Evolutionary conservation across 208 protist species (phyloP).

Genomic region (Balamuthia mandrillaris): DNA sequence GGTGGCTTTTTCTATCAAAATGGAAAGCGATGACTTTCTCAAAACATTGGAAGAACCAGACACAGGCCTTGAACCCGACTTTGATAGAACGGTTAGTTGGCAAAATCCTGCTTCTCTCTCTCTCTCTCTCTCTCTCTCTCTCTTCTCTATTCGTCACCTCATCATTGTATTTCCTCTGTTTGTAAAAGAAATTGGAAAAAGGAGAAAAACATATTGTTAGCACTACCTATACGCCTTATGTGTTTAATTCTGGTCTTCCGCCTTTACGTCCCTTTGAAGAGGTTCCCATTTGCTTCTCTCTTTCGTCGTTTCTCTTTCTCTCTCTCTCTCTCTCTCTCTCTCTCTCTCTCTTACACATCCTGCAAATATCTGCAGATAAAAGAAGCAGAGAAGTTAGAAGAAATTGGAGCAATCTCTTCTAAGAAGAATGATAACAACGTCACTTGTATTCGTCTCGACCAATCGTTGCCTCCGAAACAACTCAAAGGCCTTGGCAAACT

Average conservation of each 20-base stretch:
- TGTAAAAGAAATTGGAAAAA: conserved; percentile 19
- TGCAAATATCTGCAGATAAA: background rate
- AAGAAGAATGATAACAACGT: conserved; percentile 9
- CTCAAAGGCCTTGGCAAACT: conserved; percentile 1
- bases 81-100: background rate
- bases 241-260: background rate
- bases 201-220: background rate
- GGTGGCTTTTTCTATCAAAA: background rate
- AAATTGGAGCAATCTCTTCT: background rate
- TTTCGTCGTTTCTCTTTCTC: background rate
- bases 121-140: background rate
- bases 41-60: background rate
- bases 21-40: background rate
- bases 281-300: background rate
- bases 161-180: background rate
- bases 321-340: background rate
- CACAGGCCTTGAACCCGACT: background rate
- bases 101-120: background rate
- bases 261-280: background rate
- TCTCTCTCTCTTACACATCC: background rate
- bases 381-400: conserved; percentile 10
- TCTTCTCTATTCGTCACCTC: background rate
- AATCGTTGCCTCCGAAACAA: background rate
- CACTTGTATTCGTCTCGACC: conserved; percentile 9
- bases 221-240: background rate